Evolutionary conservation across 345 rosid species (phyloP).

Genomic region (Hirschfeldia incana): DNA sequence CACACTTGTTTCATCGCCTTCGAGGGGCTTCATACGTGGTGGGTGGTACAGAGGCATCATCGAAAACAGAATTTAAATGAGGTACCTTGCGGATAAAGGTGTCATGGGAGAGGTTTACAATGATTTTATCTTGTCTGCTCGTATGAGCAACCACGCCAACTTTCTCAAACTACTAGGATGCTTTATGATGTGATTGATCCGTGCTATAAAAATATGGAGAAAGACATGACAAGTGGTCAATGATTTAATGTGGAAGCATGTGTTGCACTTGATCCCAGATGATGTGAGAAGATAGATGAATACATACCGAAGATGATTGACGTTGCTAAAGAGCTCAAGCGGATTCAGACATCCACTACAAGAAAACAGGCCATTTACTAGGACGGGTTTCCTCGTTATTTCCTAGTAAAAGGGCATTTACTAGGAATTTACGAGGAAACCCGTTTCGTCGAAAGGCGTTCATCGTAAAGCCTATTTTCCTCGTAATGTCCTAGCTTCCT

Average conservation of each 20-base stretch:
- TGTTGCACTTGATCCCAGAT: slow-evolving; percentile 15
- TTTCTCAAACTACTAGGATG: not conserved
- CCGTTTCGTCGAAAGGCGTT: too few relatives aligned
- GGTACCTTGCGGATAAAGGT: not conserved
- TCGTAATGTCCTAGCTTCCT: too few relatives aligned
- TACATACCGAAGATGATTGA: slow-evolving; percentile 36
- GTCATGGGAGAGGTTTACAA: not conserved
- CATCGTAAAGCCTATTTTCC: too few relatives aligned
- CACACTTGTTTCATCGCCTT: not conserved
- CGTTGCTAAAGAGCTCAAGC: slow-evolving; percentile 31
- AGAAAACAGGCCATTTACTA: too few relatives aligned
- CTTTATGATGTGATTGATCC: slow-evolving; percentile 9
- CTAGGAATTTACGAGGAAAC: too few relatives aligned
- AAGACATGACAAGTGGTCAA: slow-evolving; percentile 1
- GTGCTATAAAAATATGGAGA: not conserved
- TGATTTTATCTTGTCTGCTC: not conserved
- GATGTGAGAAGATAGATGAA: slow-evolving; percentile 17
- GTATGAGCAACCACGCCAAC: not conserved
- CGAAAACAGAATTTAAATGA: not conserved
- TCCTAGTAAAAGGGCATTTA: too few relatives aligned
- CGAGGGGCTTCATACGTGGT: not conserved
- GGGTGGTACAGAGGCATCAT: not conserved
- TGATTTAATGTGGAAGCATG: slow-evolving; percentile 2
- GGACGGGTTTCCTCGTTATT: too few relatives aligned
- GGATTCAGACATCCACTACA: slow-evolving; percentile 3